These are phyloP conservation scores for Lactarius sp. DNA, from an alignment of 768 basidiomycete genomes.

Conservation along the genomic window DNA sequence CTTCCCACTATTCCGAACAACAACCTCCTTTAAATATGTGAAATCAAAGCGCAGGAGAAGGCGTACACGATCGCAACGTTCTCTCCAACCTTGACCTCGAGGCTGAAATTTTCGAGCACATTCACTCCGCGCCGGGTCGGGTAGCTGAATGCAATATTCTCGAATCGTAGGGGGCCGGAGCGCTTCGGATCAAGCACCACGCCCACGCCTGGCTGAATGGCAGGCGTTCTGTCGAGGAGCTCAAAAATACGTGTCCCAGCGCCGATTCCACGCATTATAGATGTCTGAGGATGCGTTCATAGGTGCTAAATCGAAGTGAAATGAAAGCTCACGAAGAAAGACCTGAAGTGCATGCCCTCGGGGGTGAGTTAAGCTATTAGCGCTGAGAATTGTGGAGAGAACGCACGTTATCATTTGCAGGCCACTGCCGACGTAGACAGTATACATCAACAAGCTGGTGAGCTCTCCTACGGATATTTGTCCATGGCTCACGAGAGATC, in stretches of 20 bases:
- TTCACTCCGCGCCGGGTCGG: constrained; percentile 78
- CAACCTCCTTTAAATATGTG: not conserved
- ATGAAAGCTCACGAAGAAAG: constrained; percentile 36
- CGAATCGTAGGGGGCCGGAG: constrained; percentile 72
- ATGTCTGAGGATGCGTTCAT: constrained; percentile 47
- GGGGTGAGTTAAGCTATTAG: not conserved
- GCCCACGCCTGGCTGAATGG: constrained; percentile 63
- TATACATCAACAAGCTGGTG: constrained; percentile 85
- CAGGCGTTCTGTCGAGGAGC: constrained; percentile 74
- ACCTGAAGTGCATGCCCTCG: constrained; percentile 27
- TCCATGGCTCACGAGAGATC: constrained; percentile 82
- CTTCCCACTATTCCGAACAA: constrained; percentile 54
- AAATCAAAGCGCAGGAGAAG: not conserved
- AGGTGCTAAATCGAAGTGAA: constrained; percentile 32
- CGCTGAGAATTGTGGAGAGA: not conserved
- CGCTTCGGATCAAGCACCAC: constrained; percentile 48
- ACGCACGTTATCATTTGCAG: constrained; percentile 74
- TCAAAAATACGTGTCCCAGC: constrained; percentile 94
- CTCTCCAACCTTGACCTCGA: constrained; percentile 78
- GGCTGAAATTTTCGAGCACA: constrained; percentile 76
- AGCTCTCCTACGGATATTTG: constrained; percentile 89
- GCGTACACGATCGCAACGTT: constrained; percentile 90
- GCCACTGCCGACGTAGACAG: constrained; percentile 81
- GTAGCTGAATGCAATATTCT: constrained; percentile 84
- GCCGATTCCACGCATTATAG: constrained; percentile 95